A percentile compares a stretch with the other conserved stretches of the same genome.
Conservation (phyloP, 1,139 yeast genomes). For the Suhomyces bribrorum region DNA sequence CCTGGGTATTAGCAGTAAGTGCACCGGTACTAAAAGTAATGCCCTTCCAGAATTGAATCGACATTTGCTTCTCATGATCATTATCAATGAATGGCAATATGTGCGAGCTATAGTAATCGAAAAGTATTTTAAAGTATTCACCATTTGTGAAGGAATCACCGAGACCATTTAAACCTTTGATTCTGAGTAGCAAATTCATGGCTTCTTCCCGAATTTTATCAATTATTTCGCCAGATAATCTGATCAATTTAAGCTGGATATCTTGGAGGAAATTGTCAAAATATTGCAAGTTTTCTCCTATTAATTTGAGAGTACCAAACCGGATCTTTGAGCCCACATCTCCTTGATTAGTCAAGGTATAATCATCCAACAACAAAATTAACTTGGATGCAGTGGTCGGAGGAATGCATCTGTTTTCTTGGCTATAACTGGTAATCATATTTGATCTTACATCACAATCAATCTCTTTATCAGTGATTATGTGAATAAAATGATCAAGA, state of each 20-base stretch:
- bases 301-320: constrained; percentile 43
- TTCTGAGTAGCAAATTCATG: constrained; percentile 22
- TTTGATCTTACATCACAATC: constrained; percentile 31
- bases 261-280: constrained; percentile 3
- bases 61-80: constrained; percentile 17
- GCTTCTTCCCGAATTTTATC: constrained; percentile 33
- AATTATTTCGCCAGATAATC: constrained; percentile 55
- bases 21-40: constrained; percentile 62
- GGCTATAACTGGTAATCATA: constrained; percentile 18
- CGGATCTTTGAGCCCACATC: constrained; percentile 81
- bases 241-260: constrained; percentile 36
- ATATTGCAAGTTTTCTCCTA: constrained; percentile 27
- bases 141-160: constrained; percentile 4
- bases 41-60: constrained; percentile 57
- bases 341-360: constrained; percentile 68
- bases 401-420: not conserved
- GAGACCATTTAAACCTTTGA: constrained; percentile 8
- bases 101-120: constrained; percentile 19
- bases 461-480: constrained; percentile 20
- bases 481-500: constrained; percentile 15
- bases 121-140: constrained; percentile 30
- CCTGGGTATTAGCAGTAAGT: constrained; percentile 50
- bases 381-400: constrained; percentile 18
- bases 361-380: constrained; percentile 54
- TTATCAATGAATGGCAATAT: constrained; percentile 7